phyloP scores from a whole-genome alignment of 306 rosid genomes.

The Trifolium subterraneum region DNA sequence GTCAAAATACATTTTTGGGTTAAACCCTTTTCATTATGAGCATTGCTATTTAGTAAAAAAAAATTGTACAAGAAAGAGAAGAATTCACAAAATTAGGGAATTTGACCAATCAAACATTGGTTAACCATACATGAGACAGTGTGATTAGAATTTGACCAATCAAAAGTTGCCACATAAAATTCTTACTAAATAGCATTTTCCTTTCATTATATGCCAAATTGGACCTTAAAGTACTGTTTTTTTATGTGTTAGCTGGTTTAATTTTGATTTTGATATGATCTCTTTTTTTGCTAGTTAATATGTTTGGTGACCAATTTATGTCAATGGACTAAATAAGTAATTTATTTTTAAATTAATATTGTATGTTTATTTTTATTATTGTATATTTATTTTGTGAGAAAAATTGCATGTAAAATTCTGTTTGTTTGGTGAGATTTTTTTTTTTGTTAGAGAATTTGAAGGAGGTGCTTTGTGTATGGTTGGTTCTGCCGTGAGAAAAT shows the following conservation, averaged over 20 bases:
- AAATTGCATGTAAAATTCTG: not conserved
- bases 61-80: no score
- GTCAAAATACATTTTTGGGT: not conserved
- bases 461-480: not conserved
- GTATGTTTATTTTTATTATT: not conserved
- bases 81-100: no score
- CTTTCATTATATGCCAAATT: not conserved
- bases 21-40: not conserved
- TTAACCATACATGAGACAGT: no score
- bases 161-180: no score
- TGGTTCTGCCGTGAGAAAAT: no score
- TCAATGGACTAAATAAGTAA: not conserved
- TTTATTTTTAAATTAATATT: no score
- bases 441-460: not conserved
- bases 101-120: no score
- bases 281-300: not conserved
- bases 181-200: no score
- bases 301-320: not conserved
- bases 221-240: not conserved
- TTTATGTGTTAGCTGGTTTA: not conserved
- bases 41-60: no score
- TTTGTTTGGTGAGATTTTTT: not conserved
- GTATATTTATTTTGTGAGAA: not conserved
- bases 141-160: no score
- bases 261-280: not conserved